Conservation (phyloP, 1,139 yeast genomes). For the Arxiozyma slooffiae region DNA sequence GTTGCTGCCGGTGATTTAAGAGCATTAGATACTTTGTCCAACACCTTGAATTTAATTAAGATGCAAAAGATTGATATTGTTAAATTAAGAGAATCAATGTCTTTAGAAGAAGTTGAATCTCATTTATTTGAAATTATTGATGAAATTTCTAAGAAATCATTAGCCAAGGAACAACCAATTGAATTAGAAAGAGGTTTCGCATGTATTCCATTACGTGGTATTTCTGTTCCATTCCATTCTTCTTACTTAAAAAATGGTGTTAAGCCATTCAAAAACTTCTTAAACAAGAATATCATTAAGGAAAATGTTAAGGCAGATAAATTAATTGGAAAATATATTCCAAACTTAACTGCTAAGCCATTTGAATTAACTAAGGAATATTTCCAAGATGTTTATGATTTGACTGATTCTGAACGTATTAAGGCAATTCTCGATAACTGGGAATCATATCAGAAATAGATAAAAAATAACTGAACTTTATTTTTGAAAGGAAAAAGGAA, state of each 20-base stretch:
- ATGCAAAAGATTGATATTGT: constrained; percentile 88
- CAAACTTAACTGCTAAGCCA: constrained; percentile 97
- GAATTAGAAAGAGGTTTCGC: constrained; percentile 97
- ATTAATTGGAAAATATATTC: constrained; percentile 89
- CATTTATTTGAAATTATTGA: constrained; percentile 79
- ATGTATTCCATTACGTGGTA: constrained; percentile 95
- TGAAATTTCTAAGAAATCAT: constrained; percentile 72
- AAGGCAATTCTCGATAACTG: constrained; percentile 86
- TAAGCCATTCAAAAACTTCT: constrained; percentile 95
- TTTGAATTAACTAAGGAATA: constrained; percentile 91
- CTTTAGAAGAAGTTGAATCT: constrained; percentile 78
- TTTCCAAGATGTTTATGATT: constrained; percentile 86
- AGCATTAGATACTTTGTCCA: constrained; percentile 84
- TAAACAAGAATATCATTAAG: constrained; percentile 90
- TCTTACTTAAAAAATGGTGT: constrained; percentile 96
- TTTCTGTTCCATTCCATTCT: constrained; percentile 98
- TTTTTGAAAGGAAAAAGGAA: not conserved
- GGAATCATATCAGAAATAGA: constrained; percentile 54
- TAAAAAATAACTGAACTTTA: no score
- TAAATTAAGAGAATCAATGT: constrained; percentile 70
- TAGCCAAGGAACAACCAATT: constrained; percentile 90
- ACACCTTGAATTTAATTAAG: constrained; percentile 86
- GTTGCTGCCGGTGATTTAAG: constrained; percentile 98
- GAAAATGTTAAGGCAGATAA: constrained; percentile 92
- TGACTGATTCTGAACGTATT: constrained; percentile 87